Conservation (phyloP, 441 rosid species). For the Euphorbia corollata region DNA sequence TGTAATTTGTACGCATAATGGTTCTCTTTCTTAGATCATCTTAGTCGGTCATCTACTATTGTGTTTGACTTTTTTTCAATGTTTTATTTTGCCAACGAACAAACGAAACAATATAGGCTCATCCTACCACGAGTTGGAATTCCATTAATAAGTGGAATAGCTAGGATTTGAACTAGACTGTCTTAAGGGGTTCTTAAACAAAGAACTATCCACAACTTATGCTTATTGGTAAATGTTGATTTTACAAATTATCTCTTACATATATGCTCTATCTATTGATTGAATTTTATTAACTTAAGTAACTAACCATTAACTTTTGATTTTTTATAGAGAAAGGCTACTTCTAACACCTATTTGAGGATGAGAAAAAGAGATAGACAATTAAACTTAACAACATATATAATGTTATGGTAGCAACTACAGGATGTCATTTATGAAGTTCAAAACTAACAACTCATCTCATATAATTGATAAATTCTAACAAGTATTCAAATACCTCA, state of each 20-base stretch:
- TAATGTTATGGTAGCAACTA: too few relatives aligned
- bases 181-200: too few relatives aligned
- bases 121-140: too few relatives aligned
- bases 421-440: not conserved
- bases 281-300: not conserved
- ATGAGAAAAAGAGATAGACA: not conserved
- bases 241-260: not conserved
- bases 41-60: not conserved
- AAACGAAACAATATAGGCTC: too few relatives aligned
- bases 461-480: not conserved
- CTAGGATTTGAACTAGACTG: too few relatives aligned
- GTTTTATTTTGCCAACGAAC: too few relatives aligned
- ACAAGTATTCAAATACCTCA: slow-evolving; percentile 48
- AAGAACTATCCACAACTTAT: too few relatives aligned
- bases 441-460: not conserved
- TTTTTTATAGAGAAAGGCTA: not conserved
- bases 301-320: not conserved
- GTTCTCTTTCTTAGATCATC: not conserved
- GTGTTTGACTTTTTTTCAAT: not conserved
- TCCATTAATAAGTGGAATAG: too few relatives aligned
- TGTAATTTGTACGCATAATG: not conserved
- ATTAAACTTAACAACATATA: not conserved
- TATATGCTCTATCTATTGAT: not conserved
- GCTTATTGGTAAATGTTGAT: too few relatives aligned
- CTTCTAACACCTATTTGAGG: not conserved